Evolutionary conservation across 1,139 yeast species (phyloP), one percentile per base, ranked within the genome.

Genomic region (Tardiomyces digboiensis): DNA sequence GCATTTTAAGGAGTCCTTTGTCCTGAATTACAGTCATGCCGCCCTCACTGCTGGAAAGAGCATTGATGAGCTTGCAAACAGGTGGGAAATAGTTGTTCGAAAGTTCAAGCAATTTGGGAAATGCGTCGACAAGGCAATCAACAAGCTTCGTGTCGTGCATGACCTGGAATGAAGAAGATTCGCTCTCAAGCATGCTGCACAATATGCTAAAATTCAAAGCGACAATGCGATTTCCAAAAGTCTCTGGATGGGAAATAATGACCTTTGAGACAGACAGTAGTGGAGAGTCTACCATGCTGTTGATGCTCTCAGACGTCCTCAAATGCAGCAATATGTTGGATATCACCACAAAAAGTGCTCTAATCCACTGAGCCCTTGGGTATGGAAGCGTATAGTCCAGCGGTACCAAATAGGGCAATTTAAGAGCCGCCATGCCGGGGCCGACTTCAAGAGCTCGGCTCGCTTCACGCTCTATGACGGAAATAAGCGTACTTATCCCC

Each of bases 141-240:
- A 88, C 76, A 1, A 86, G 78, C 1, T 78, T 76, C 0, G 94
- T 84, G 60, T 89, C 97, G 42, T 77, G 80, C 54, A 89, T 71
- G 41, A 89, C 82, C 2, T 86, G 74, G 57, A 75, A 88, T 3
- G 95, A 87, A 0, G 97, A 87, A 2, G 97, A 96, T 56, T 89
- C 97, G 52, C 84, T 85, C 58, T 89, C 93, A 41, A 89, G 78
- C 51, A 88, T 85, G 29, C 76, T 76, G 40, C 82, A 76, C 20
- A 88, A 73, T 19, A 82, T 76, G 52, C 79, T 84, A 36, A 89
- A 64, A 0, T 87, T 74, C 18, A 76, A 70, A 0, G 87, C 71
- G 18, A 85, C 63, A n/a, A 86, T 65, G 19, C 77, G 72, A 26
- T 80, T 78, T 0, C 96, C 96, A 66, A 88, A 86, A 0, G 75